Evolutionary conservation across 257 asterid genomes (phyloP).

Genomic region (Ligustrum vulgare): DNA sequence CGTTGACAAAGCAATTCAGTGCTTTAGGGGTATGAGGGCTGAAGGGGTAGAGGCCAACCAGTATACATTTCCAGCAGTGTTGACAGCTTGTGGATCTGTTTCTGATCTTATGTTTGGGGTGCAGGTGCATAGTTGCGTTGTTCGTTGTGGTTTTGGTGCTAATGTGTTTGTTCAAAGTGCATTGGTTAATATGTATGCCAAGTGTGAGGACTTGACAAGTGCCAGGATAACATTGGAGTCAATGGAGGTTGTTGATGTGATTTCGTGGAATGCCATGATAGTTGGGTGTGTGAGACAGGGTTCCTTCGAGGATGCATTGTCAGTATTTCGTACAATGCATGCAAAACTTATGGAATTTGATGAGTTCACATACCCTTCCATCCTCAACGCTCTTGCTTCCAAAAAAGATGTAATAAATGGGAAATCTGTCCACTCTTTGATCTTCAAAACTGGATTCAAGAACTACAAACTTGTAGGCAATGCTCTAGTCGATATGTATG

Average conservation of each 20-base stretch:
- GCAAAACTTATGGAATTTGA: constrained; percentile 53
- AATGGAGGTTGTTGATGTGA: constrained; percentile 52
- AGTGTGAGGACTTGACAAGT: constrained; percentile 62
- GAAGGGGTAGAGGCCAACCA: constrained; percentile 69
- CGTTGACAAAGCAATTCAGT: constrained; percentile 41
- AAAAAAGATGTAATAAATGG: constrained; percentile 45
- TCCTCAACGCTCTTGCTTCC: constrained; percentile 61
- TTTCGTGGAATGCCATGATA: constrained; percentile 80
- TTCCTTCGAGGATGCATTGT: constrained; percentile 47
- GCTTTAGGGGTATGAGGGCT: constrained; percentile 62
- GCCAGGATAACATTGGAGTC: constrained; percentile 54
- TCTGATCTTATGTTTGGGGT: constrained; percentile 46
- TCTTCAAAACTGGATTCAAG: constrained; percentile 65
- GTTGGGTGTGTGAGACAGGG: constrained; percentile 64
- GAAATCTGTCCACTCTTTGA: constrained; percentile 51
- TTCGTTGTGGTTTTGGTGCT: constrained; percentile 67
- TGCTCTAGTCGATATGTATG: constrained; percentile 87
- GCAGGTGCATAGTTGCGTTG: constrained; percentile 67
- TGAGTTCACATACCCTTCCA: constrained; percentile 75
- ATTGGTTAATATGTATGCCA: constrained; percentile 75
- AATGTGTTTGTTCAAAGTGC: constrained; percentile 78
- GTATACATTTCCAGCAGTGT: constrained; percentile 77
- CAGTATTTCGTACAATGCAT: constrained; percentile 59
- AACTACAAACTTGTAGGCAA: constrained; percentile 51
- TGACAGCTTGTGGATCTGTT: constrained; percentile 59